Percentiles rank a stretch among this genome's conserved stretches.
phyloP scores from a whole-genome alignment of 2,329 filamentous ascomycete genomes.

The Alternaria burnsii region DNA sequence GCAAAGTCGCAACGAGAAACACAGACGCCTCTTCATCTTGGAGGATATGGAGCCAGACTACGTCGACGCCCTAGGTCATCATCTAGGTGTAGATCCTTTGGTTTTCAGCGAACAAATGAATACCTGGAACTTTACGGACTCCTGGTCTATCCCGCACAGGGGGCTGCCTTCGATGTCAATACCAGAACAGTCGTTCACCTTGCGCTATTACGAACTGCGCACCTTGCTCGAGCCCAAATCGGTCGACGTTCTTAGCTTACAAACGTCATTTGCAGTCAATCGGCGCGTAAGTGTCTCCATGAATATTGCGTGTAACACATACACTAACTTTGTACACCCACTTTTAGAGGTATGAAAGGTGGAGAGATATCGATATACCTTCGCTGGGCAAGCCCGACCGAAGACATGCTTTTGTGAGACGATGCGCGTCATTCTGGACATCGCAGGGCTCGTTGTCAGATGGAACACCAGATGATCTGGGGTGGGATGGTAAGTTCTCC shows the following conservation, averaged over 20 bases:
- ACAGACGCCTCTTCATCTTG: conserved; percentile 28
- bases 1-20: neutral
- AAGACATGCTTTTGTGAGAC: conserved; percentile 19
- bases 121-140: conserved; percentile 34
- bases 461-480: neutral
- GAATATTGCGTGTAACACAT: too few relatives aligned
- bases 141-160: conserved; percentile 24
- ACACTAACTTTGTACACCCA: too few relatives aligned
- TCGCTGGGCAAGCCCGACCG: conserved; percentile 12
- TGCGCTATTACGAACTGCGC: conserved; percentile 15
- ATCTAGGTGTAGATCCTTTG: conserved; percentile 27
- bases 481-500: conserved; percentile 7
- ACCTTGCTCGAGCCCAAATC: neutral
- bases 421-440: conserved; percentile 33
- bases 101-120: conserved; percentile 36
- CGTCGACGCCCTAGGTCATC: conserved; percentile 26
- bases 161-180: conserved; percentile 26
- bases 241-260: neutral
- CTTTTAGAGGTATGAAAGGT: conserved; percentile 5
- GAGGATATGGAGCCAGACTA: conserved; percentile 32
- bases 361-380: conserved; percentile 27
- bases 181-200: conserved; percentile 22
- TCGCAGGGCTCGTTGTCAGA: neutral
- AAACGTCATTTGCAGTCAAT: neutral
- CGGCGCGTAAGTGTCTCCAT: neutral